Base-by-base conservation (phyloP, 176 grass and related monocot species). In the Neostapfia colusana region DNA sequence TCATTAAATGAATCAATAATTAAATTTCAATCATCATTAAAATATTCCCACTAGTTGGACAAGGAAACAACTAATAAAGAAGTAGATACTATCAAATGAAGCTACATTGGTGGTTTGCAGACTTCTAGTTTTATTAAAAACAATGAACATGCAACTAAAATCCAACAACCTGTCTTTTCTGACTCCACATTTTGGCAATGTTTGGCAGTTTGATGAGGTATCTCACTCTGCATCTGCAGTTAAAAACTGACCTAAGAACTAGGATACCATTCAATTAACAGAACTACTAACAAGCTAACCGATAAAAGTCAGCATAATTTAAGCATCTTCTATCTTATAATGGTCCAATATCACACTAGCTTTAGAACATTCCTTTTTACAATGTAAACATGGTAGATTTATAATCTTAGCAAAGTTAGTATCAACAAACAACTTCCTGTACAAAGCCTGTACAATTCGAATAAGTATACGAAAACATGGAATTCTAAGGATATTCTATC, bases 221-320 rank as follows among this genome's bases (percentile, higher is more conserved):
- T 58, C 58, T 40, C 41, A 87, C 67, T 77, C 79, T 82, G 79
- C 79, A 87, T 46, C 34, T 14, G 70, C 17, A 72, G 49, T 66
- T 65, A 70, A 76, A 79, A 85, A 55, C 24, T 55, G 37, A 57
- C 39, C 45, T 76, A 40, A 81, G 72, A 58, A 77, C 25, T 54
- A 63, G 17, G 44, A 48, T 49, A 45, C 56, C 39, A 76, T 75
- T 65, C 15, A 81, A 76, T 71, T 64, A 79, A 79, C 20, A 79
- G 20, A 79, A 45, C 8, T 46, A 65, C 15, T 10, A 85, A 67
- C 12, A 67, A 55, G 45, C 15, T 53, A 53, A 63, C 18, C 70
- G 60, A 62, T 62, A 75, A 75, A 77, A 51, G 1, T 15, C 27
- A 64, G 31, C 0, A 65, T 51, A 65, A 79, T 39, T 6, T 63